phyloP scores from a whole-genome alignment of 2,329 filamentous ascomycete genomes.

The Fusarium sp. region DNA sequence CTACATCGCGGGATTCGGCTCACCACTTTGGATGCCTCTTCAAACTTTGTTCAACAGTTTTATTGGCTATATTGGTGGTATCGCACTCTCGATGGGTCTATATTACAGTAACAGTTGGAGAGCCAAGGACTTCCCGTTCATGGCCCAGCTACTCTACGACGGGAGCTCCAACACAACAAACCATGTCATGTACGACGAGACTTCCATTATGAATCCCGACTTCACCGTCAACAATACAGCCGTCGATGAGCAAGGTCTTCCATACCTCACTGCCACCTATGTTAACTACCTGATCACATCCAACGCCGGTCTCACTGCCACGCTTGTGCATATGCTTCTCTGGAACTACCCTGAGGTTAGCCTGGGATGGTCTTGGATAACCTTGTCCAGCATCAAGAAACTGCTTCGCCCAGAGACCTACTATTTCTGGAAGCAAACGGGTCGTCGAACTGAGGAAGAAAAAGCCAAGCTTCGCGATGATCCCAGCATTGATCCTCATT shows the following conservation, averaged over 20 bases:
- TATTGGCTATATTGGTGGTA: constrained; percentile 56
- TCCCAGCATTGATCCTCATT: constrained; percentile 31
- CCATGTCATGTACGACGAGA: constrained; percentile 28
- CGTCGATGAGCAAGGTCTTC: constrained; percentile 21
- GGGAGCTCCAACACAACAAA: constrained; percentile 11
- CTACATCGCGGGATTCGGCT: constrained; percentile 45
- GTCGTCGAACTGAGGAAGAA: constrained; percentile 23
- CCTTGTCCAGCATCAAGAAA: neutral
- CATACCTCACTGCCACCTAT: constrained; percentile 30
- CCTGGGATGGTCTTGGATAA: constrained; percentile 39
- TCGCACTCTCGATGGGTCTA: constrained; percentile 54
- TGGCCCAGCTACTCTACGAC: constrained; percentile 33
- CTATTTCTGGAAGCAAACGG: constrained; percentile 21
- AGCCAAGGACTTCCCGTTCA: constrained; percentile 37
- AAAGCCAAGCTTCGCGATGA: constrained; percentile 27
- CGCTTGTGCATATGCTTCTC: constrained; percentile 29
- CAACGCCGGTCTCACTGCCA: constrained; percentile 30
- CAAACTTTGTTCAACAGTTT: constrained; percentile 57
- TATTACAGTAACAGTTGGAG: constrained; percentile 38
- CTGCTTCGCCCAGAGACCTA: constrained; percentile 11
- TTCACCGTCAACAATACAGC: constrained; percentile 22
- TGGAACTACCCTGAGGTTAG: constrained; percentile 47
- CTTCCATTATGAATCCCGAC: constrained; percentile 39
- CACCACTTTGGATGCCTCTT: constrained; percentile 57
- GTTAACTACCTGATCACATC: constrained; percentile 35